Evolutionary conservation across 176 grass and related monocot species (phyloP).

Genomic region (Oryza punctata): DNA sequence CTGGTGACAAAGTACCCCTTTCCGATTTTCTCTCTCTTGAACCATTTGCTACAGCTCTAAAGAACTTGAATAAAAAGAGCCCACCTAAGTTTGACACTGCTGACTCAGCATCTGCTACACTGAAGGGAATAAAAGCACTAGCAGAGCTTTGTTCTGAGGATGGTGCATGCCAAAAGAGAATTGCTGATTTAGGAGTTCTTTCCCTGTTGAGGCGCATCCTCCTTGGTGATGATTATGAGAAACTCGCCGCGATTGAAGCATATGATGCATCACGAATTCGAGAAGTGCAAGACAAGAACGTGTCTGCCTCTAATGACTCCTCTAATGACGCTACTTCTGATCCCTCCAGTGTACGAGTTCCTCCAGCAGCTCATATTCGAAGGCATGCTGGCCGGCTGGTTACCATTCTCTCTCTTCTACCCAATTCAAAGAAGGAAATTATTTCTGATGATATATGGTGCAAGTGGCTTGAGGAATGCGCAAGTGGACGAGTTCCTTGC

Average conservation of each 20-base stretch:
- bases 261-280: conserved; percentile 84
- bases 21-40: conserved; percentile 83
- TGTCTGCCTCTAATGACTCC: conserved; percentile 46
- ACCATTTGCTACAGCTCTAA: conserved; percentile 77
- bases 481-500: conserved; percentile 62
- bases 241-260: conserved; percentile 95
- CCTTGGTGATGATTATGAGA: conserved; percentile 90
- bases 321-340: conserved; percentile 56
- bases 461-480: conserved; percentile 97
- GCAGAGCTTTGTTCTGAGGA: conserved; percentile 95
- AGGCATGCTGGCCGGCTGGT: conserved; percentile 83
- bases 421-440: conserved; percentile 71
- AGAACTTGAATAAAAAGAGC: conserved; percentile 86
- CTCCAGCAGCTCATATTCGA: conserved; percentile 89
- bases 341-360: conserved; percentile 76
- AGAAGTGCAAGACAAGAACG: conserved; percentile 61
- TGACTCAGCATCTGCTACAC: conserved; percentile 86
- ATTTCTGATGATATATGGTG: conserved; percentile 72
- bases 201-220: conserved; percentile 78
- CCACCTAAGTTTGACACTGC: conserved; percentile 85
- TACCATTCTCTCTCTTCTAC: conserved; percentile 86
- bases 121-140: conserved; percentile 92
- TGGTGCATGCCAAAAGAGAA: conserved; percentile 66
- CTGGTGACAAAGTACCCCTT: conserved; percentile 56
- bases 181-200: conserved; percentile 82